Conservation (phyloP, 2,329 filamentous ascomycete genomes). For the Cytospora paraplurivora region DNA sequence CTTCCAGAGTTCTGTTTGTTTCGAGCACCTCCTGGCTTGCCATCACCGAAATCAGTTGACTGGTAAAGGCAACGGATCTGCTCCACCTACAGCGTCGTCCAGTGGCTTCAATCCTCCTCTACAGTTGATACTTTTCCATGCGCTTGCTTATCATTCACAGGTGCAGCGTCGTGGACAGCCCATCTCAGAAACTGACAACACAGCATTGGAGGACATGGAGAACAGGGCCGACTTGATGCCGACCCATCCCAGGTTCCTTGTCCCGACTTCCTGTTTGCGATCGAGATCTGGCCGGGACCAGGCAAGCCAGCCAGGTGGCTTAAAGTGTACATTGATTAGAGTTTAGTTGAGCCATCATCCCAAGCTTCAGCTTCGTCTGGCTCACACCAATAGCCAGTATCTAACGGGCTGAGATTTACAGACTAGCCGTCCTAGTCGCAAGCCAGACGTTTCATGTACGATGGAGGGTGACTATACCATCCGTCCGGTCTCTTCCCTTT, state of each 20-base stretch:
- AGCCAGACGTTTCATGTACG: no score
- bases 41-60: no score
- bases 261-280: background rate
- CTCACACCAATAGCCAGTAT: no score
- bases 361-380: no score
- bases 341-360: no score
- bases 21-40: background rate
- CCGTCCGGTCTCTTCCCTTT: no score
- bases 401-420: no score
- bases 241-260: background rate
- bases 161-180: background rate
- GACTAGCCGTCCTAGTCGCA: no score
- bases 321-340: no score
- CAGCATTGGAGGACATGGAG: no score
- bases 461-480: no score
- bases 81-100: background rate
- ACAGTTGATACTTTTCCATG: background rate
- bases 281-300: background rate
- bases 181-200: background rate
- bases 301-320: background rate
- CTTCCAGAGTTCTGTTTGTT: background rate
- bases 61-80: background rate
- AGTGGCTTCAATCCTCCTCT: background rate
- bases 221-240: no score
- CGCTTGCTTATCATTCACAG: background rate